These are phyloP conservation scores for Pseudogymnoascus sp. DNA, from an alignment of 2,329 filamentous ascomycete genomes.

Conservation along the genomic window DNA sequence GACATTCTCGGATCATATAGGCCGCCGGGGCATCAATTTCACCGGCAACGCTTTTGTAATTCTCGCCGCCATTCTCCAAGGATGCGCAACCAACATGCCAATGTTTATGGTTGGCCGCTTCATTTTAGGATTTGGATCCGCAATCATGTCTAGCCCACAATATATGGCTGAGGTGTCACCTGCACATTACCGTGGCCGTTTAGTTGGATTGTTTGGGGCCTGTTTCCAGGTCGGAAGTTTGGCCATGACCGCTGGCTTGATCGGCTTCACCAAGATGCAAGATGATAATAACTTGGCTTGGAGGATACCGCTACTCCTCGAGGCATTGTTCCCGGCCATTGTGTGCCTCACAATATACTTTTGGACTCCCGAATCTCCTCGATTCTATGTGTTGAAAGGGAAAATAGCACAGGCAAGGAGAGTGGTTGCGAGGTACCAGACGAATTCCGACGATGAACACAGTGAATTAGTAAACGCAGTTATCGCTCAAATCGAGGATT, in stretches of 20 bases:
- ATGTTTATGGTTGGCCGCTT: conserved; percentile 24
- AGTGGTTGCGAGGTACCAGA: conserved; percentile 11
- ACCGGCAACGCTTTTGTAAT: conserved; percentile 38
- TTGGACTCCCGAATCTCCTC: conserved; percentile 13
- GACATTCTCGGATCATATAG: conserved; percentile 42
- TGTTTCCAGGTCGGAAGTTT: conserved; percentile 39
- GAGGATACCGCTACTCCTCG: conserved; percentile 29
- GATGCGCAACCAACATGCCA: conserved; percentile 16
- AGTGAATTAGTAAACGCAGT: conserved; percentile 19
- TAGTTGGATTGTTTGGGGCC: conserved; percentile 40
- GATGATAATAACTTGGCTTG: conserved; percentile 22
- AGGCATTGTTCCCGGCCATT: conserved; percentile 32
- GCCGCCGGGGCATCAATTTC: conserved; percentile 42
- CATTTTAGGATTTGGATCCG: conserved; percentile 21
- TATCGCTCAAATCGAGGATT: conserved; percentile 26
- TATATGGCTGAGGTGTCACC: conserved; percentile 27
- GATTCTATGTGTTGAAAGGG: conserved; percentile 17
- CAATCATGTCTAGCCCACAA: conserved; percentile 22
- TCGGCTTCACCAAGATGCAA: conserved; percentile 29
- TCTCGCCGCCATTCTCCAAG: conserved; percentile 30
- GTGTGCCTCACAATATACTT: conserved; percentile 23
- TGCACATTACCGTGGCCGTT: conserved; percentile 29
- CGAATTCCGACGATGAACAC: conserved; percentile 25
- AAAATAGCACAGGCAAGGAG: conserved; percentile 16
- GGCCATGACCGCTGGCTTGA: conserved; percentile 32